Evolutionary conservation across 106 monocot species (phyloP).

Genomic region (Acorus calamus): DNA sequence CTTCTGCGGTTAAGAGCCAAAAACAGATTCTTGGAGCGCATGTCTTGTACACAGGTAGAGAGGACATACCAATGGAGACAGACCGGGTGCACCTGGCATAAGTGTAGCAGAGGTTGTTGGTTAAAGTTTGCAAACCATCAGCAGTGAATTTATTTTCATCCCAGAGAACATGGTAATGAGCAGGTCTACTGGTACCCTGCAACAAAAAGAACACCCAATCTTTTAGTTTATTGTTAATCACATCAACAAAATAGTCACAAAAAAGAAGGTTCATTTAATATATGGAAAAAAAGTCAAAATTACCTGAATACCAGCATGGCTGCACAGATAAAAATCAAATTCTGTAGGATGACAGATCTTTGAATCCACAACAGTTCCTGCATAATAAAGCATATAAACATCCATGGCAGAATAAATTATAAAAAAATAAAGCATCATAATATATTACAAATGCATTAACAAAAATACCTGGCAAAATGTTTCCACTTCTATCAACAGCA

Average conservation of each 20-base stretch:
- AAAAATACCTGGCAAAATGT: slow-evolving; percentile 70
- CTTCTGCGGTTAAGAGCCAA: background rate
- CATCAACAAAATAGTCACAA: background rate
- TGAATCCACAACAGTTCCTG: slow-evolving; percentile 89
- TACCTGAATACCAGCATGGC: slow-evolving; percentile 88
- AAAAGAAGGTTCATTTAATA: background rate
- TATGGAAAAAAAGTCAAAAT: background rate
- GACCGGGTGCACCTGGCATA: slow-evolving; percentile 6
- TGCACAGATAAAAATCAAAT: slow-evolving; percentile 87
- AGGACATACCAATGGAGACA: background rate
- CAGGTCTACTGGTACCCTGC: slow-evolving; percentile 85
- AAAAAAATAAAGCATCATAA: background rate
- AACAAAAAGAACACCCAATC: background rate
- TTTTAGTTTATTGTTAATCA: too few species aligned
- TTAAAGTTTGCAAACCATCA: slow-evolving; percentile 58
- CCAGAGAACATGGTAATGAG: slow-evolving; percentile 91
- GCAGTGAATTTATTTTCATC: slow-evolving; percentile 88
- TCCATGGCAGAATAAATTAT: too few species aligned
- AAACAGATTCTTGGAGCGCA: too few species aligned
- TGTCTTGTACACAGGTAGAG: background rate
- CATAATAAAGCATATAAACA: background rate
- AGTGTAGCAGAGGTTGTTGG: slow-evolving; percentile 94
- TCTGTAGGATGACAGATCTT: slow-evolving; percentile 91
- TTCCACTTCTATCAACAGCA: slow-evolving; percentile 70
- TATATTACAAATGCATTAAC: background rate